Base-by-base conservation (phyloP, 2,329 filamentous ascomycete species). In the Bipolaris oryzae region DNA sequence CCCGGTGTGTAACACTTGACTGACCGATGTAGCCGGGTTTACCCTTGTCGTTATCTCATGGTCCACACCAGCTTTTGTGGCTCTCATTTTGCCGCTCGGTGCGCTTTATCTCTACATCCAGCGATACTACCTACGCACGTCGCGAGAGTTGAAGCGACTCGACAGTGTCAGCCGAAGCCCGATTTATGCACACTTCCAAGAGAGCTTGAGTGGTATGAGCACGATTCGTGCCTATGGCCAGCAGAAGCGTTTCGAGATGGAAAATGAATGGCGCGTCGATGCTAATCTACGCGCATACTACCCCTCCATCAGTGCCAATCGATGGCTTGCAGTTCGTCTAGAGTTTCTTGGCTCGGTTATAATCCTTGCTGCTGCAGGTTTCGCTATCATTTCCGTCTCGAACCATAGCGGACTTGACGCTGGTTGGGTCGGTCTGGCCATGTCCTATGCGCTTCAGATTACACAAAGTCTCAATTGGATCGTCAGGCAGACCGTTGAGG, bases 381-480 rank as follows among this genome's bases (percentile, higher is more conserved):
- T 98, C 64, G 81, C 92, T 37, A 89, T 97, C 74, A 81, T 94
- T 64, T 88, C 92, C 4, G 91, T 98, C 49, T 83, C 89, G 23
- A 87, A 79, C 64, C 84, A 88, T 54, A 88, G 82, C 68, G 77
- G 76, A 0, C 77, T 96, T 37, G 86, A 83, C 20, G 80, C 87
- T 7, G 95, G 95, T 56, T 81, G 87, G 77, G 93, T 98, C 50
- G 96, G 96, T 81, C 82, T 99, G 70, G 87, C 91, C 62, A 96
- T 99, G 92, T 96, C 94, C 44, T 97, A 98, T 78, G 95, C 93
- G 37, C 84, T 99, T 62, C 92, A 97, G 79, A 98, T 99, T 72
- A 99, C 95, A 1, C 91, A 94, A 66, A 96, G 93, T 34, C 85
- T 99, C 70, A 99, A 98, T 81, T 99, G 95, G 95, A 97, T 99